Evolutionary conservation across 169 alveolate species (phyloP).

Genomic region (Plasmodium vivax): DNA sequence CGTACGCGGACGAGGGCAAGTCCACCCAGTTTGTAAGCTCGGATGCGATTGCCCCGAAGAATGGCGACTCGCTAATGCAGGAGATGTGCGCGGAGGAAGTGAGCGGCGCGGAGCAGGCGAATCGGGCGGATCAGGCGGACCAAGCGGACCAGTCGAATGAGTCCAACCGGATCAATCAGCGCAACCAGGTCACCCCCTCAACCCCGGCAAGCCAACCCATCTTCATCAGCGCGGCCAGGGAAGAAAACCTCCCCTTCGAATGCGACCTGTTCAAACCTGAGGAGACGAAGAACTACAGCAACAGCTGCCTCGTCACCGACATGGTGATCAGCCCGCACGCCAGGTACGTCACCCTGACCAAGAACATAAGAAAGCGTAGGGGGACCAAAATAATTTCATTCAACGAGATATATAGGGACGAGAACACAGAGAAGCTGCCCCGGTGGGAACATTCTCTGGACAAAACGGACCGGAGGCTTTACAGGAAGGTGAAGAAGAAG

Average conservation of each 20-base stretch:
- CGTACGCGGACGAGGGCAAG: conserved; percentile 48
- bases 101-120: neutral
- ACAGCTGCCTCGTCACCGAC: conserved; percentile 81
- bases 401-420: conserved; percentile 57
- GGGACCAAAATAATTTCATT: conserved; percentile 68
- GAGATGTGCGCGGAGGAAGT: conserved; percentile 18
- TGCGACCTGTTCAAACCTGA: conserved; percentile 46
- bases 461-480: conserved; percentile 40
- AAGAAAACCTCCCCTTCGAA: conserved; percentile 24
- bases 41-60: conserved; percentile 10
- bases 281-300: conserved; percentile 16
- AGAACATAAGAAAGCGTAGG: conserved; percentile 84
- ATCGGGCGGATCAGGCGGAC: neutral
- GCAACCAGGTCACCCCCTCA: too few species aligned
- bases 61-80: conserved; percentile 19
- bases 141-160: too few species aligned
- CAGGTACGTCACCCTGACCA: conserved; percentile 90
- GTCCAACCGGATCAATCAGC: too few species aligned
- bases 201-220: conserved; percentile 2
- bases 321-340: conserved; percentile 92
- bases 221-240: conserved; percentile 57
- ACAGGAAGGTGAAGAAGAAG: conserved; percentile 38
- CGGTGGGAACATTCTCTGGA: conserved; percentile 45
- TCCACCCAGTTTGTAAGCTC: conserved; percentile 46
- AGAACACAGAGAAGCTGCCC: conserved; percentile 41